Evolutionary conservation across 495 filamentous ascomycete genomes (phyloP).

Genomic region (Gamarada debralockiae): DNA sequence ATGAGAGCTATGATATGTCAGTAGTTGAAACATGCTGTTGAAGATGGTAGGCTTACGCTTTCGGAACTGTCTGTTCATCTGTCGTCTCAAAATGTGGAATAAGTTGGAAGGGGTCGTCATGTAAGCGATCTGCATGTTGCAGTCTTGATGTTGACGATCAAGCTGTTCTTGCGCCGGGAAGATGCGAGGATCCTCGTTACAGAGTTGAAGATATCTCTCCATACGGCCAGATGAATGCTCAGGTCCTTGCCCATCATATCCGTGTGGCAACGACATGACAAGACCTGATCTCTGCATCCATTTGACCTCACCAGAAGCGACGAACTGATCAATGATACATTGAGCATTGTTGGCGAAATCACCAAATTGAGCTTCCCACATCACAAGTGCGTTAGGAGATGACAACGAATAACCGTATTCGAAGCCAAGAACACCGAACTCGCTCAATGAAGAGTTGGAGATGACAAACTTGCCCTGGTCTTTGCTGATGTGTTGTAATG

Average conservation of each 20-base stretch:
- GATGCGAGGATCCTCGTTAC: slow-evolving; percentile 93
- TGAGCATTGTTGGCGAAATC: slow-evolving; percentile 99
- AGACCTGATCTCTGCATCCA: slow-evolving; percentile 97
- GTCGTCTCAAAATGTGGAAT: slow-evolving; percentile 93
- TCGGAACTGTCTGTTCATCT: slow-evolving; percentile 98
- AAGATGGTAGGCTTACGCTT: slow-evolving; percentile 67
- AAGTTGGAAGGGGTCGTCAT: slow-evolving; percentile 90
- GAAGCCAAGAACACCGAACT: slow-evolving; percentile 93
- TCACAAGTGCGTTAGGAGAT: slow-evolving; percentile 92
- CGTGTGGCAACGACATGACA: slow-evolving; percentile 91
- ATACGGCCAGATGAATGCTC: slow-evolving; percentile 98
- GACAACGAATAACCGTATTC: slow-evolving; percentile 98
- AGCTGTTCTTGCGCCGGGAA: slow-evolving; percentile 86
- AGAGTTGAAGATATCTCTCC: slow-evolving; percentile 95
- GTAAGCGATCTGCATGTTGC: slow-evolving; percentile 98
- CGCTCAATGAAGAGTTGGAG: slow-evolving; percentile 93
- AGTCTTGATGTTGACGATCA: slow-evolving; percentile 97
- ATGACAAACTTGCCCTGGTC: slow-evolving; percentile 94
- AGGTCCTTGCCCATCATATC: slow-evolving; percentile 96
- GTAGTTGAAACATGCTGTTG: neutral
- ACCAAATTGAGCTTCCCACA: slow-evolving; percentile 99
- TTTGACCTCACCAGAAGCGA: slow-evolving; percentile 95
- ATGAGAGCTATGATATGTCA: slow-evolving; percentile 62
- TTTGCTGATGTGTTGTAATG: slow-evolving; percentile 80
- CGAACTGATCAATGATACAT: slow-evolving; percentile 98